Evolutionary conservation across 2,329 filamentous ascomycete genomes (phyloP), one percentile per base, ranked within the genome.

Genomic region (Botrytis squamosa): DNA sequence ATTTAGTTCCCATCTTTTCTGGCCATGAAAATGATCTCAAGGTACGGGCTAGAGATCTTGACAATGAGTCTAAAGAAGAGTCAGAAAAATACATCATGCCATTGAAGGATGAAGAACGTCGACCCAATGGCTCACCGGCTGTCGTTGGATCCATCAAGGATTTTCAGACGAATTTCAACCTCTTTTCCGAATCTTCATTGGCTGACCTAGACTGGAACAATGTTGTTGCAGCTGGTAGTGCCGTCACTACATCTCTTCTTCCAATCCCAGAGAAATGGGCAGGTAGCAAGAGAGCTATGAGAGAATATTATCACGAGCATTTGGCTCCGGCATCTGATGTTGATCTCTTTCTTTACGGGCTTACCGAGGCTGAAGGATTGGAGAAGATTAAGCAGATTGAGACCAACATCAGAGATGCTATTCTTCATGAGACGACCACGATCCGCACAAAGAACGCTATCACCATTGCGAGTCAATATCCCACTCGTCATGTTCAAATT

Each of bases 331-430:
- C 93, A 1, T 95, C 93, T 6, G 94, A 97, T 81, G 92, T 97
- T 16, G 94, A 97, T 81, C 86, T 97, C 3, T 97, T 97, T 80
- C 83, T 97, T 44, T 95, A 96, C 78, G 93, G 91, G 0, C 85
- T 97, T 75, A 90, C 86, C 14, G 92, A 96, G 78, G 89, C 94
- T 66, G 85, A 95, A 80, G 93, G 92, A 0, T 85, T 94, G 29
- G 90, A 94, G 79, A 96, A 97, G 85, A 96, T 97, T 82, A 91
- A 92, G 80, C 85, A 93, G 77, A 95, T 97, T 74, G 94, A 97
- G 81, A 83, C 85, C 36, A 87, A 85, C n/a, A 87, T 97, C 77
- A 89, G 89, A 63, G 92, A 96, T 82, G 90, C 92, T 5, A 91
- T 97, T 71, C 85, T 97, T 36, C 88, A 90, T n/a, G 93, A 97